Percentiles rank a stretch among this genome's conserved stretches.
These are phyloP conservation scores for Diaporthe longicolla DNA, from an alignment of 2,329 filamentous ascomycete genomes.

Conservation along the genomic window DNA sequence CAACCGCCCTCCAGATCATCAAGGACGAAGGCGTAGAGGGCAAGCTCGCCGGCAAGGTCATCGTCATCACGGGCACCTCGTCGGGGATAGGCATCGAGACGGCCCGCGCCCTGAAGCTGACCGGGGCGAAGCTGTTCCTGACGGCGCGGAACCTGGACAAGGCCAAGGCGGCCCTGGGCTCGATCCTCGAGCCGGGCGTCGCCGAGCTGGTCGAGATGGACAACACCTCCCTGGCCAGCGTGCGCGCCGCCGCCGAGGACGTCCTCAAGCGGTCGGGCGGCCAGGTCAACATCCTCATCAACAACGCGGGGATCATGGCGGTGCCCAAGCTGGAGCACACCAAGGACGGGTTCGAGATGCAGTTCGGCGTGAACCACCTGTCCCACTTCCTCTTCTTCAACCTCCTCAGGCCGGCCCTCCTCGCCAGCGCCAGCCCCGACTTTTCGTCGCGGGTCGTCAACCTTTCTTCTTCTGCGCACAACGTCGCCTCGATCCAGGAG, in stretches of 20 bases:
- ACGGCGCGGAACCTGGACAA: not conserved
- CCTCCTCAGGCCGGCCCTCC: conserved; percentile 60
- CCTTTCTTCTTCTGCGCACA: conserved; percentile 60
- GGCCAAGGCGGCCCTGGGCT: not conserved
- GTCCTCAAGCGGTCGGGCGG: not conserved
- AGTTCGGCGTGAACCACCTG: conserved; percentile 68
- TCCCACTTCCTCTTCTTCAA: conserved; percentile 68
- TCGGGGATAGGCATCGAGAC: conserved; percentile 4
- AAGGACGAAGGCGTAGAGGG: not conserved
- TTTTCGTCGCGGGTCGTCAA: conserved; percentile 57
- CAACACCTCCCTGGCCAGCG: not conserved
- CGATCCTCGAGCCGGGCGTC: not conserved
- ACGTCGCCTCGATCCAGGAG: conserved; percentile 50
- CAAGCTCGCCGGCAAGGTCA: not conserved
- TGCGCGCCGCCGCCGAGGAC: not conserved
- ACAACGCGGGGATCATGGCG: conserved; percentile 61
- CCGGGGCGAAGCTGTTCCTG: not conserved
- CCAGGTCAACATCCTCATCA: conserved; percentile 50
- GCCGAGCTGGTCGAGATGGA: conserved; percentile 11
- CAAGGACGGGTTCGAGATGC: conserved; percentile 63
- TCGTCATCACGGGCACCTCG: conserved; percentile 17
- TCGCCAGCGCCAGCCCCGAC: conserved; percentile 54
- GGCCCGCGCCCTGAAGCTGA: not conserved
- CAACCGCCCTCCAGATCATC: conserved; percentile 16
- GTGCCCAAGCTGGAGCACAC: conserved; percentile 47